phyloP scores from a whole-genome alignment of 805 yeast species.

The Wickerhamiella slavikovae region DNA sequence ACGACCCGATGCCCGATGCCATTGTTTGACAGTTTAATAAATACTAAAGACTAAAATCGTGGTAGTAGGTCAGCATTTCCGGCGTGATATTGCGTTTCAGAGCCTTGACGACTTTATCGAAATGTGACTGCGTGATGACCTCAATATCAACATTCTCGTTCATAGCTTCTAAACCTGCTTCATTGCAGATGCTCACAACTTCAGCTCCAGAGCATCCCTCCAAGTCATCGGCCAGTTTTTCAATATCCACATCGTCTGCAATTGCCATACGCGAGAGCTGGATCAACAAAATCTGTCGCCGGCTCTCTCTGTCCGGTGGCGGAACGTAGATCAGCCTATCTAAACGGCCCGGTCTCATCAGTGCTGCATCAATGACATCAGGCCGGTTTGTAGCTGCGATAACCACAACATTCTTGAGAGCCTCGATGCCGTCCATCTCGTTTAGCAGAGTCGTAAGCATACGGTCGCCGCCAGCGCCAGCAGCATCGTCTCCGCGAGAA shows the following conservation, averaged over 20 bases:
- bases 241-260: slow-evolving; percentile 27
- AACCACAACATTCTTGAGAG: slow-evolving; percentile 75
- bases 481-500: slow-evolving; percentile 30
- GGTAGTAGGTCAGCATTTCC: slow-evolving; percentile 67
- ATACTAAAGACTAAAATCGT: slow-evolving; percentile 24
- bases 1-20: too few relatives aligned
- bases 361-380: slow-evolving; percentile 77
- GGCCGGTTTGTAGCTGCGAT: slow-evolving; percentile 97
- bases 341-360: slow-evolving; percentile 85
- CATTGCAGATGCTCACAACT: slow-evolving; percentile 76
- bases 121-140: slow-evolving; percentile 42
- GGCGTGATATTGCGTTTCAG: slow-evolving; percentile 62
- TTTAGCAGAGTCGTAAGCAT: slow-evolving; percentile 79
- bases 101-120: slow-evolving; percentile 44
- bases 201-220: slow-evolving; percentile 97
- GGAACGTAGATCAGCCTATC: slow-evolving; percentile 85
- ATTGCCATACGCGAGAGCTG: slow-evolving; percentile 46
- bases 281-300: slow-evolving; percentile 57
- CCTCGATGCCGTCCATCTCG: slow-evolving; percentile 96
- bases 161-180: slow-evolving; percentile 87
- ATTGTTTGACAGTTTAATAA: too few relatives aligned
- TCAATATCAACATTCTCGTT: slow-evolving; percentile 40
- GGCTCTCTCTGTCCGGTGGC: slow-evolving; percentile 73
- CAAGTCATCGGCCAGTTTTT: slow-evolving; percentile 36
- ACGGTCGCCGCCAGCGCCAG: slow-evolving; percentile 49